phyloP scores from a whole-genome alignment of 2,329 filamentous ascomycete species.

The Microascus cirrosus region DNA sequence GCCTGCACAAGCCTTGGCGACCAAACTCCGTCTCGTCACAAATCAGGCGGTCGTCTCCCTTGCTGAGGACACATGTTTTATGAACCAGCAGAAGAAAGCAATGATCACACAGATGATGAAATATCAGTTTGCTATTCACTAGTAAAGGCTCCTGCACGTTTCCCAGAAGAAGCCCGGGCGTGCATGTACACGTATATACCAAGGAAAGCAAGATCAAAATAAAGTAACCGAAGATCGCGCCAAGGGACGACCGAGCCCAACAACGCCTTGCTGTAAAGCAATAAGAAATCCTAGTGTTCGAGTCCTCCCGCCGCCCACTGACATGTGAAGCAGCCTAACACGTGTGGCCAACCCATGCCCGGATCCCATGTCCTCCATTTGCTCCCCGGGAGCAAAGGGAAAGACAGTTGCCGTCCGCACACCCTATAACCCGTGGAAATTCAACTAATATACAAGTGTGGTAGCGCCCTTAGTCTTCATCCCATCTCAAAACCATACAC shows the following conservation, averaged over 20 bases:
- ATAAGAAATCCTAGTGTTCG: neutral
- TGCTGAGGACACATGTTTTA: too few relatives aligned
- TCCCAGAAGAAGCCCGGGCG: neutral
- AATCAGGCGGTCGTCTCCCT: neutral
- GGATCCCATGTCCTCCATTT: neutral
- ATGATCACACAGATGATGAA: neutral
- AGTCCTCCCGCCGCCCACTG: neutral
- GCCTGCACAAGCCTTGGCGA: neutral
- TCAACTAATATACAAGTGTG: neutral
- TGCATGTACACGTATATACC: neutral
- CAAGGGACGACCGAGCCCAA: neutral
- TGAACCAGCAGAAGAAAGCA: neutral
- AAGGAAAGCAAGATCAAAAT: neutral
- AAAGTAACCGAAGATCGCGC: neutral
- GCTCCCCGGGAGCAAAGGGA: neutral
- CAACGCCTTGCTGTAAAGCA: neutral
- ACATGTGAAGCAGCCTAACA: neutral
- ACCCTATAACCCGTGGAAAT: neutral
- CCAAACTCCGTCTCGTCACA: too few relatives aligned
- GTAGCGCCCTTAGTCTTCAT: neutral
- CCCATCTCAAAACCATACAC: too few relatives aligned
- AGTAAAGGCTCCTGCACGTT: neutral
- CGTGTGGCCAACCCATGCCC: neutral
- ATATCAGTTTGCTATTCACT: neutral
- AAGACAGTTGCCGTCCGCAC: neutral